Evolutionary conservation across 2,329 filamentous ascomycete genomes (phyloP), one percentile per base, ranked within the genome.

Genomic region (Aspergillus melleus): DNA sequence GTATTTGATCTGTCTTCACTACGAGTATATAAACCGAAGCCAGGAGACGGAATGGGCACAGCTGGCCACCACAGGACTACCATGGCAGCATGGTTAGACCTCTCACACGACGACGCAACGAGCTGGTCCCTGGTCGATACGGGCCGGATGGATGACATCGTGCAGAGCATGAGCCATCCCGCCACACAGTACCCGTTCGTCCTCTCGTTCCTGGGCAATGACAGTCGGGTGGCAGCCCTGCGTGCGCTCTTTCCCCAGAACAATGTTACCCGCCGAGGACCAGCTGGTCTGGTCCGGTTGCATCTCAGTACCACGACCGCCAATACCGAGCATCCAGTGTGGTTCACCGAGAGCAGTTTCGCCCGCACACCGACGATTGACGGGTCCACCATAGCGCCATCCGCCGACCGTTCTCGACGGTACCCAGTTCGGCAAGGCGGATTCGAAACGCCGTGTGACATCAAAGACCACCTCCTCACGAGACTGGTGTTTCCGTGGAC

Each of bases 51-150:
- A 51, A 20, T 4, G 3, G 26, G 9, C 49, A 51, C 4, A 24
- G 49, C 49, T 20, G 20, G 49, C 49, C 6, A 24, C 49, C 4
- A 6, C 10, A 47, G 6, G 32, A 36, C 49, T 24, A 52, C 29
- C 49, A 64, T 64, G 59, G 62, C 62, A 39, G 36, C 58, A 4
- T 66, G 62, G 62, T 60, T 64, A 49, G 61, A 62, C 49, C 32
- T 62, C n/a, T 44, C 51, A 46, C 24, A 32, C 14, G 62, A 63
- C 8, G 19, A 32, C 30, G 30, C 51, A 9, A 12, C 44, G 20
- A 59, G 53, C 30, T 63, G 61, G 62, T 44, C 57, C 14, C 55
- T 64, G 39, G 55, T 61, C 8, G 61, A 66, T 39, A 66, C 62
- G 9, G 51, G 56, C 9, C 61, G 59, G 6, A 49, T 64, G 30